Conservation (phyloP, 2,329 filamentous ascomycete genomes). For the Scortechinia acanthostroma region DNA sequence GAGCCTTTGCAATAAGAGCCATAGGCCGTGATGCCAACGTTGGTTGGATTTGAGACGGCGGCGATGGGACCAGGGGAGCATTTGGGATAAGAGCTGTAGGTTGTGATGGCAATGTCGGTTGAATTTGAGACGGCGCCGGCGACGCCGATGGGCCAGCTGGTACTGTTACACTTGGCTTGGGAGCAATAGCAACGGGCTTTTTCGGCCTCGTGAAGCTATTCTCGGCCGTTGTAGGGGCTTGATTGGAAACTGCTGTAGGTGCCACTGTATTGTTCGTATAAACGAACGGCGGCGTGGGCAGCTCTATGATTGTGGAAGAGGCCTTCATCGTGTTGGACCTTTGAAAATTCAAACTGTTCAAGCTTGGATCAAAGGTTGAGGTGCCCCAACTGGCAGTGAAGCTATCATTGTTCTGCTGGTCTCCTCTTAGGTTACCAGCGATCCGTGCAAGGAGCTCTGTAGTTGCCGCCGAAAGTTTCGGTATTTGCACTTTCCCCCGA, state of each 20-base stretch:
- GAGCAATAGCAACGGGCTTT: neutral
- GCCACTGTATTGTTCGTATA: too few species aligned
- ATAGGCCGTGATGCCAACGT: too few species aligned
- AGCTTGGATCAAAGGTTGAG: neutral
- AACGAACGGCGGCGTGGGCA: neutral
- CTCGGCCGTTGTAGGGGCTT: neutral
- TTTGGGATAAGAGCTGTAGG: too few species aligned
- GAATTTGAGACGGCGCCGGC: neutral
- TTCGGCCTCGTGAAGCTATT: neutral
- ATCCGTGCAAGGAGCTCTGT: constrained; percentile 14
- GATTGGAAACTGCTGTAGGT: too few species aligned
- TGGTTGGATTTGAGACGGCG: too few species aligned
- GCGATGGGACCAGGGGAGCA: neutral
- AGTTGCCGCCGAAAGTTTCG: constrained; percentile 14
- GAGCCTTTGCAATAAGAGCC: too few species aligned
- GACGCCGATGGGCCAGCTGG: neutral
- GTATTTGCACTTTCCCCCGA: constrained; percentile 11
- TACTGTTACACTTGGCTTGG: too few species aligned
- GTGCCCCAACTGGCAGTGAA: neutral
- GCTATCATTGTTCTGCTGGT: constrained; percentile 1
- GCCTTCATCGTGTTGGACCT: neutral
- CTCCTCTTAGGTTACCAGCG: constrained; percentile 10
- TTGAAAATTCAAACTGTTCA: neutral
- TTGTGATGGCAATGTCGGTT: too few species aligned
- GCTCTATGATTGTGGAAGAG: neutral